These are phyloP conservation scores for Cryptococcus sp. DNA, from an alignment of 1,284 basidiomycete species.

Conservation along the genomic window DNA sequence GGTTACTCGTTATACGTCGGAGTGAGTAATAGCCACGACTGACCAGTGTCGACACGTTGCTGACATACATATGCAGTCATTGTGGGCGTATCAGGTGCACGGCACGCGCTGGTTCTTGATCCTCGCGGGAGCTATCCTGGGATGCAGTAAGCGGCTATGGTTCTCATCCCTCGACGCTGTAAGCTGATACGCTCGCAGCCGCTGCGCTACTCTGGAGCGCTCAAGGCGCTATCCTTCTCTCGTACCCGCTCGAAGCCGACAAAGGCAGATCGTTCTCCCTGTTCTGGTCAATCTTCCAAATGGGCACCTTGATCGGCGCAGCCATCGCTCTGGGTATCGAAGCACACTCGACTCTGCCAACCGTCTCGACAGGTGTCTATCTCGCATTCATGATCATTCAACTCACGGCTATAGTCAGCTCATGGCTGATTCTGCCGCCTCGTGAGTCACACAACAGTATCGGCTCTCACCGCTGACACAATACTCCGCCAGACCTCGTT, in stretches of 20 bases:
- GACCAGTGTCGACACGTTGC: background rate
- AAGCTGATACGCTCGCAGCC: slow-evolving; percentile 2
- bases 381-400: slow-evolving; percentile 51
- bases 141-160: slow-evolving; percentile 48
- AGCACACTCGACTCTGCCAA: slow-evolving; percentile 29
- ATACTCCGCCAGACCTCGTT: slow-evolving; percentile 22
- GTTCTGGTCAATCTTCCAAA: slow-evolving; percentile 57
- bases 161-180: background rate
- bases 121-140: slow-evolving; percentile 55
- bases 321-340: slow-evolving; percentile 55
- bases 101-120: slow-evolving; percentile 51
- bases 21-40: slow-evolving; percentile 17
- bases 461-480: background rate
- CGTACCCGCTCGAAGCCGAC: slow-evolving; percentile 55
- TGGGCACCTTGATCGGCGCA: slow-evolving; percentile 55
- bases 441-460: slow-evolving; percentile 15
- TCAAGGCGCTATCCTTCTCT: slow-evolving; percentile 57
- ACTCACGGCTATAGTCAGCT: slow-evolving; percentile 33
- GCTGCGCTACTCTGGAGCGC: slow-evolving; percentile 45
- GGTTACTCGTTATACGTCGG: slow-evolving; percentile 49
- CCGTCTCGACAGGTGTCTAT: slow-evolving; percentile 45
- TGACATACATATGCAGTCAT: slow-evolving; percentile 1
- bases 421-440: slow-evolving; percentile 44
- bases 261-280: slow-evolving; percentile 55
- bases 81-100: slow-evolving; percentile 28